Evolutionary conservation across 1,284 basidiomycete genomes (phyloP), one percentile per base, ranked within the genome.

Genomic region (Cryptococcus sp.): DNA sequence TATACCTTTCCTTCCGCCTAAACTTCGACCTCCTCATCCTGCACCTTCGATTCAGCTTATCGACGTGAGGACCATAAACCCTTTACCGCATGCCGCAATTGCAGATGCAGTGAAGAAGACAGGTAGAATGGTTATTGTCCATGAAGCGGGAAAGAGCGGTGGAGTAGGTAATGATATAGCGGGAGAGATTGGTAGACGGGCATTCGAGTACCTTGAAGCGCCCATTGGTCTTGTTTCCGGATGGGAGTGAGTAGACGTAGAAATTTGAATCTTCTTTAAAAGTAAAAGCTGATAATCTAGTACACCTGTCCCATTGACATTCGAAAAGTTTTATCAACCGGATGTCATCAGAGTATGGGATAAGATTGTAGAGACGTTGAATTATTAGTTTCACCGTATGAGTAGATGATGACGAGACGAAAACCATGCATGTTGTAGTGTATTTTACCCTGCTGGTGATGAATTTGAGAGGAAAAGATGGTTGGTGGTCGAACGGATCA

Each of bases 241-340:
- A 32, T 94, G 91, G 91, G 91, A 95, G 90, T 93, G 66, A 83
- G 90, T 85, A 0, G 41, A 31, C 23, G 23, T 23, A 23, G 23
- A 23, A 23, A 23, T 23, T 23, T 23, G 23, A 23, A 50, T 33
- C 53, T 48, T 41, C 31, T 37, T 14, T 35, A 23, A 32, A 14
- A n/a, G 5, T 43, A 49, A 23, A 23, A 23, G 23, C 23, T 13
- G 23, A 31, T 46, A 62, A 44, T 3, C 15, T 45, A 91, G 90
- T 63, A 84, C 85, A 4, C 91, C 91, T 1, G 85, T 86, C 23
- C 86, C 84, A 32, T 79, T 95, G 63, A 86, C 87, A 50, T 94
- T 84, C 66, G 91, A 95, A 79, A 92, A 90, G 72, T 94, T 95
- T 74, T 85, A 88, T 76, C 85, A 93, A 68, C 91, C 91, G 0